phyloP scores from a whole-genome alignment of 2,329 filamentous ascomycete species.

The Aspergillus persii region DNA sequence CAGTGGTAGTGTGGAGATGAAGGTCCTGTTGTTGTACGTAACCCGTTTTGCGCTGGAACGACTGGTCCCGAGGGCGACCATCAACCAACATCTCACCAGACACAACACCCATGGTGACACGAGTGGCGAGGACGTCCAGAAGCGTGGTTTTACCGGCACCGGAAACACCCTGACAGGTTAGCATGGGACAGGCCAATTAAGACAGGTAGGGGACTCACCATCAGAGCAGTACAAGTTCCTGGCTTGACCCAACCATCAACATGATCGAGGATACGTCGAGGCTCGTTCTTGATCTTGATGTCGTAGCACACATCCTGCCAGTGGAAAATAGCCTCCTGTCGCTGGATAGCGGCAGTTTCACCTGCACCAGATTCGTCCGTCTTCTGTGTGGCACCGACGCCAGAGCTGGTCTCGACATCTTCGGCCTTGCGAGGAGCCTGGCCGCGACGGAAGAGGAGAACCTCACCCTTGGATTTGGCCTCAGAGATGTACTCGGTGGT shows the following conservation, averaged over 20 bases:
- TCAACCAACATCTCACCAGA: slow-evolving; percentile 84
- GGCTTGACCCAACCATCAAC: slow-evolving; percentile 94
- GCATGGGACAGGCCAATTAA: slow-evolving; percentile 25
- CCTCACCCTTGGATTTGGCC: slow-evolving; percentile 72
- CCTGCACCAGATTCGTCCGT: slow-evolving; percentile 23
- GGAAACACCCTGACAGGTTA: slow-evolving; percentile 61
- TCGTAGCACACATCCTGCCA: slow-evolving; percentile 84
- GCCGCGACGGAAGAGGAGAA: slow-evolving; percentile 71
- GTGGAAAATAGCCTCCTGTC: slow-evolving; percentile 76
- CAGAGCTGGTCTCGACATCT: slow-evolving; percentile 27
- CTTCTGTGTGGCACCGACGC: slow-evolving; percentile 32
- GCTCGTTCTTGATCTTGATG: slow-evolving; percentile 74
- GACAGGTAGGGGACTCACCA: slow-evolving; percentile 51
- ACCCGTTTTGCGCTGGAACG: slow-evolving; percentile 88
- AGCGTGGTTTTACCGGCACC: slow-evolving; percentile 95
- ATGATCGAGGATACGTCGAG: slow-evolving; percentile 73
- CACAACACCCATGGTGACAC: slow-evolving; percentile 85
- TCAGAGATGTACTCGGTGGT: slow-evolving; percentile 61
- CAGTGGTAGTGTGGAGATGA: slow-evolving; percentile 78
- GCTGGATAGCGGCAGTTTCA: slow-evolving; percentile 49
- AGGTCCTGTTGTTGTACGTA: slow-evolving; percentile 94
- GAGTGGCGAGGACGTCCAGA: slow-evolving; percentile 78
- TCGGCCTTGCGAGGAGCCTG: slow-evolving; percentile 49
- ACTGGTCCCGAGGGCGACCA: slow-evolving; percentile 68
- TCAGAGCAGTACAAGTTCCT: slow-evolving; percentile 82